These are phyloP conservation scores for Xylaria sp. DNA, from an alignment of 2,329 filamentous ascomycete species.

Conservation along the genomic window DNA sequence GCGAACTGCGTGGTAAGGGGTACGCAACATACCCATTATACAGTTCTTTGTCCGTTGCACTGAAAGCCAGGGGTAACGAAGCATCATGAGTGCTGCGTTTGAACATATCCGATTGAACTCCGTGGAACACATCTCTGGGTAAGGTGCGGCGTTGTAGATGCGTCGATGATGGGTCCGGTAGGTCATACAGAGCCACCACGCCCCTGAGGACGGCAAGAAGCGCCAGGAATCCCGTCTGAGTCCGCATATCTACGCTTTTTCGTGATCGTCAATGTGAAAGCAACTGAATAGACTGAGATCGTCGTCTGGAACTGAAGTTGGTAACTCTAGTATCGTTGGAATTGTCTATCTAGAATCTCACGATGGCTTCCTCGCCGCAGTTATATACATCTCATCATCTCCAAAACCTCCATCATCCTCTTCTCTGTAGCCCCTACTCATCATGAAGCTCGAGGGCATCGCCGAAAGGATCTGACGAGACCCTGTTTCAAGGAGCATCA, in stretches of 20 bases:
- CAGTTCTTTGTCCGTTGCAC: conserved; percentile 13
- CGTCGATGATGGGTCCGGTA: conserved; percentile 2
- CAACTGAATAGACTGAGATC: too few species aligned
- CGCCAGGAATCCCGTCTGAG: conserved; percentile 5
- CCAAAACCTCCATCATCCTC: too few species aligned
- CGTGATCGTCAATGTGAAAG: not conserved
- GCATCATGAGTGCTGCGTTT: conserved; percentile 12
- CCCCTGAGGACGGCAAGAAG: conserved; percentile 4
- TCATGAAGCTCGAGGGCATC: too few species aligned
- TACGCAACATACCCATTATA: conserved; percentile 23
- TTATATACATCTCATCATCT: too few species aligned
- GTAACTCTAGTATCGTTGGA: too few species aligned
- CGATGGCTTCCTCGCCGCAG: too few species aligned
- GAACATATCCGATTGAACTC: conserved; percentile 6
- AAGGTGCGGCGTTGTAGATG: not conserved
- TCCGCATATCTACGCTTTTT: not conserved
- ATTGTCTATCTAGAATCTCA: too few species aligned
- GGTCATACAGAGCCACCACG: conserved; percentile 9
- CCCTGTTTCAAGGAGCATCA: too few species aligned
- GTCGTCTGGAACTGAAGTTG: too few species aligned
- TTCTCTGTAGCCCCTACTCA: too few species aligned
- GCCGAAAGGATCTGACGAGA: too few species aligned
- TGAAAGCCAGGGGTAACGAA: conserved; percentile 9
- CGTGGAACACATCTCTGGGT: conserved; percentile 1
- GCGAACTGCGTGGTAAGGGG: too few species aligned